phyloP scores from a whole-genome alignment of 2,329 filamentous ascomycete species.

The Neofusicoccum parvum region DNA sequence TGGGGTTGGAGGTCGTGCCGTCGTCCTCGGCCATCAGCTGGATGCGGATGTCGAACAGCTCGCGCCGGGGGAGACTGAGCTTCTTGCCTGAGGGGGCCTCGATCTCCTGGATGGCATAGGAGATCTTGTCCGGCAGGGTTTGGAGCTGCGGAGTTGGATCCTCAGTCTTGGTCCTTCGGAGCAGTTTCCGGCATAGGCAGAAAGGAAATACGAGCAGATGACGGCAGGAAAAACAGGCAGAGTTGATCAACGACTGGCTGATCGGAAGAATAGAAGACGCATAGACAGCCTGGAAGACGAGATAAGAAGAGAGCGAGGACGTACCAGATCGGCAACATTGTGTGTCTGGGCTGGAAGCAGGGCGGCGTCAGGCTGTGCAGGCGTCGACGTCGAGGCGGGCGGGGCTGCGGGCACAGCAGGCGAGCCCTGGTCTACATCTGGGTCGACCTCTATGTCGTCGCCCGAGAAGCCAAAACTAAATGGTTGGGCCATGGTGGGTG shows the following conservation, averaged over 20 bases:
- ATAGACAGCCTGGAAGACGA: background rate
- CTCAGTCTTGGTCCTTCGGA: background rate
- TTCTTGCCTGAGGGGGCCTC: slow-evolving; percentile 59
- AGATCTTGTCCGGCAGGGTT: slow-evolving; percentile 71
- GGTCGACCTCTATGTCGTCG: slow-evolving; percentile 59
- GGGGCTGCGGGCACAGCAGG: background rate
- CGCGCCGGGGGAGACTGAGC: slow-evolving; percentile 67
- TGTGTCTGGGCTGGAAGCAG: slow-evolving; percentile 2
- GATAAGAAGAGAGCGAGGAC: slow-evolving; percentile 24
- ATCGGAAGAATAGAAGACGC: background rate
- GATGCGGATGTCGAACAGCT: slow-evolving; percentile 78
- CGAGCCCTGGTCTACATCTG: slow-evolving; percentile 34
- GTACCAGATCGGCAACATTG: slow-evolving; percentile 50
- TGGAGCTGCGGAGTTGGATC: slow-evolving; percentile 45
- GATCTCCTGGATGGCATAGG: slow-evolving; percentile 65
- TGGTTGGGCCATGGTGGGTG: slow-evolving; percentile 11
- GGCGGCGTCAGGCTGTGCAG: background rate
- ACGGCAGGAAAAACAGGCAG: background rate
- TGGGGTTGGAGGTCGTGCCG: slow-evolving; percentile 43
- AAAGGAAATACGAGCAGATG: background rate
- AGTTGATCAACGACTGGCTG: background rate
- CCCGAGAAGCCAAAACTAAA: slow-evolving; percentile 63
- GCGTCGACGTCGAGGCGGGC: background rate
- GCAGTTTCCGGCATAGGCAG: background rate
- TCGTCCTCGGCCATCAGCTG: slow-evolving; percentile 76